Base-by-base conservation (phyloP, 192 early-diverging fungal species). In the Gamsiella multidivaricata region DNA sequence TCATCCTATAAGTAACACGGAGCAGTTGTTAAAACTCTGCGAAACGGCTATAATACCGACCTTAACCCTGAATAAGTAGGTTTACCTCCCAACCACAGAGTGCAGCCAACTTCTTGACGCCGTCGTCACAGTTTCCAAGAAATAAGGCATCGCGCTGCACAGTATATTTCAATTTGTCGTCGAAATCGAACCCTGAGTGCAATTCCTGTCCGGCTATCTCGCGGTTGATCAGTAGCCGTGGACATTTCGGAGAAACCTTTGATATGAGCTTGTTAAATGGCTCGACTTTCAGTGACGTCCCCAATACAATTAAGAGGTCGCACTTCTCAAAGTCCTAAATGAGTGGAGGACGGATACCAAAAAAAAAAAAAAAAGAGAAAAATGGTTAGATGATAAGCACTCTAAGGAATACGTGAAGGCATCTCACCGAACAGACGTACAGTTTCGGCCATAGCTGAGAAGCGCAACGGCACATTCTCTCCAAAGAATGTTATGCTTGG, bases 401-500 rank as follows among this genome's bases (percentile, higher is more conserved):
- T n/a, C n/a, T n/a, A n/a, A n/a, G n/a, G n/a, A n/a, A n/a, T n/a
- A n/a, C n/a, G n/a, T n/a, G n/a, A n/a, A n/a, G n/a, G n/a, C n/a
- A n/a, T n/a, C n/a, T n/a, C n/a, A n/a, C n/a, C 31, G 28, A 15
- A 61, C n/a, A 25, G 14, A 9, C 51, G 42, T 66, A 75, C 71
- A 1, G 32, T 55, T 5, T 78, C 60, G 14, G 55, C 55, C 59
- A 69, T 43, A 68, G 20, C 83, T 54, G 64, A 88, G 57, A 97
- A 98, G 23, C 90, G 88, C 17, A 81, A 64, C 10, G 97, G 97
- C 51, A 99, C 81, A 20, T 80, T 69, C 78, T 99, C 94, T 20
- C 96, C 96, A 83, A 99, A 99, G 69, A 99, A 99, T 0, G 94
- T 95, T 61, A 99, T 98, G 63, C 96, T 90, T 10, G 96, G 96